Base-by-base conservation (phyloP, 768 basidiomycete genomes). In the Psilocybe azurescens region DNA sequence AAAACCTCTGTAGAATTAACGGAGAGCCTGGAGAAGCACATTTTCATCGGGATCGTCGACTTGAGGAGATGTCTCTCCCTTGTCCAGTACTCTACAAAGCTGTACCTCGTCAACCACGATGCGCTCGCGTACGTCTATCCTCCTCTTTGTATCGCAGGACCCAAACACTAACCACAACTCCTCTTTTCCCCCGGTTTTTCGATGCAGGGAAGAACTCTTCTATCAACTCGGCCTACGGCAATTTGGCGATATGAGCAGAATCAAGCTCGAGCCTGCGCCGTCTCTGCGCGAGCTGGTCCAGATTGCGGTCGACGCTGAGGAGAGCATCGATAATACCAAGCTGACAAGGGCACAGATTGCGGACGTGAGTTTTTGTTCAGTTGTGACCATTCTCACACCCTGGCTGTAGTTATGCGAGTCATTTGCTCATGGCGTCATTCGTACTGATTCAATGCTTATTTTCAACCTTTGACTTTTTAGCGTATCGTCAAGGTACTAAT, bases 221-320 rank as follows among this genome's bases (percentile, higher is more conserved):
- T 98, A 97, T 75, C 97, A 99, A 70, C 83, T 99, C 6, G 94
- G 87, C 1, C 76, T 99, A 29, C 83, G 93, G 16, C 97, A 99
- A 73, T 99, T 99, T 69, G 94, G 95, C 1, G 85, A 91, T 63
- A 85, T 91, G 64, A 83, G 85, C 62, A 82, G 87, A 20, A 76
- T 98, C 54, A 89, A 88, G 63, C 81, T 99, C 2, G 89, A 95
- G 38, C 96, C 97, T 1, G 79, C 96, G 2, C 94, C 95, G 0
- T 77, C 86, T 0, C 71, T 99, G 14, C 83, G 81, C 2, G 83
- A 83, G 10, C 78, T 99, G 54, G 69, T 99, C 11, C 79, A 85
- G 52, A 85, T 99, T 5, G 97, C 95, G 0, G 87, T 97, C 13
- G 86, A 89, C 13, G 83, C 81, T 3, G 95, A 89, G 56, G 81